phyloP scores from a whole-genome alignment of 768 basidiomycete genomes.

The Dictyophora rubrovolvata region DNA sequence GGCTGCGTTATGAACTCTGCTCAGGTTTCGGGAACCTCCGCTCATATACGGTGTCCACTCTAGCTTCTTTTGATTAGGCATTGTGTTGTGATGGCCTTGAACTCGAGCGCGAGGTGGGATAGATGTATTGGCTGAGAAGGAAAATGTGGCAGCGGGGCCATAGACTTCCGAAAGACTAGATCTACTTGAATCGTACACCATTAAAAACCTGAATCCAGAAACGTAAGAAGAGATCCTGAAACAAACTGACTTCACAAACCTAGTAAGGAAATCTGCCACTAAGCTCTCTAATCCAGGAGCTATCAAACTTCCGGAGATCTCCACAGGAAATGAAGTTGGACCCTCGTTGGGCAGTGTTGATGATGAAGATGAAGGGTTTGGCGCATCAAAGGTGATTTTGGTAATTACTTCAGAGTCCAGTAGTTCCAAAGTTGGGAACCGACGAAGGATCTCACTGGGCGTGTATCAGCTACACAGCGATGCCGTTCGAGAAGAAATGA shows the following conservation, averaged over 20 bases:
- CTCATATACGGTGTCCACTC: slow-evolving; percentile 67
- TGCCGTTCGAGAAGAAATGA: neutral
- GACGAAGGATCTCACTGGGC: slow-evolving; percentile 64
- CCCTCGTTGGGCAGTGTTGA: slow-evolving; percentile 24
- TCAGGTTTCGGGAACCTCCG: slow-evolving; percentile 69
- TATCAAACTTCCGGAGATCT: slow-evolving; percentile 37
- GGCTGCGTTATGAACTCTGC: slow-evolving; percentile 22
- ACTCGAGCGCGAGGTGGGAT: slow-evolving; percentile 72
- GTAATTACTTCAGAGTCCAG: slow-evolving; percentile 74
- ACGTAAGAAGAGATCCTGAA: slow-evolving; percentile 6
- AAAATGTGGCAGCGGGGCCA: slow-evolving; percentile 81
- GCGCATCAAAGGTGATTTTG: slow-evolving; percentile 71
- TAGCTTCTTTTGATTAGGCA: slow-evolving; percentile 78
- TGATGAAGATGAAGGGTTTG: slow-evolving; percentile 39
- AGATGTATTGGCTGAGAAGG: slow-evolving; percentile 74
- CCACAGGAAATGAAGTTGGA: slow-evolving; percentile 67
- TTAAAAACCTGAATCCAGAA: slow-evolving; percentile 57
- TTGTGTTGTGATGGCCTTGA: slow-evolving; percentile 52
- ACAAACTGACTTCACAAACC: slow-evolving; percentile 35
- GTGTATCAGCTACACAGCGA: slow-evolving; percentile 6
- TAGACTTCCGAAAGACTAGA: slow-evolving; percentile 61
- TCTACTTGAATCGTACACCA: slow-evolving; percentile 71
- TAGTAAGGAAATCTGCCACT: slow-evolving; percentile 68
- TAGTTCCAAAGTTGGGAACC: slow-evolving; percentile 73
- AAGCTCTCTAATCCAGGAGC: slow-evolving; percentile 56